Evolutionary conservation across 2,329 filamentous ascomycete genomes (phyloP), one percentile per base, ranked within the genome.

Genomic region (Madurella fahalii): DNA sequence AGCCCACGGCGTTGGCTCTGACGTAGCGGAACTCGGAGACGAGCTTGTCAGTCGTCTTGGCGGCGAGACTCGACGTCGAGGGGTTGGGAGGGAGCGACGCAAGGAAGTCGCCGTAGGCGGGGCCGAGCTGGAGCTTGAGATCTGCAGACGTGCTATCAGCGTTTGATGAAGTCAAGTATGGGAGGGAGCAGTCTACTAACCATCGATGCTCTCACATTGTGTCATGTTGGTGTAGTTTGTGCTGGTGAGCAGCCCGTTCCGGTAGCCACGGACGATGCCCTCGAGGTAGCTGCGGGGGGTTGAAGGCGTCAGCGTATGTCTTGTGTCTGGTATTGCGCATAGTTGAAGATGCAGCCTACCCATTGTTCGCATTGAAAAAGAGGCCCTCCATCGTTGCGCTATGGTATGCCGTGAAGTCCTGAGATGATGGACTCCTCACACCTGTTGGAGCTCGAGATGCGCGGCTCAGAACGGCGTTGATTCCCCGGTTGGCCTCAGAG

Each of bases 21-120:
- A 99, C 81, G 72, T 99, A 99, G 69, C 91, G 87, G 72, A 99
- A 99, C 72, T 99, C 94, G 62, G 92, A 87, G 61, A 99, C 93
- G 61, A 99, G 86, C 78, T 99, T 99, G 71, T 99, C 94, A 66
- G 94, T 96, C 52, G 94, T 94, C 78, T 94, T 96, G 65, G 89
- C 84, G 57, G 94, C 94, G 64, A 99, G 89, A 63, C 88, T 86
- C 61, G 94, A 97, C 40, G 94, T 99, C 44, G 94, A 97, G 54
- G 94, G 93, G 73, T 97, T 97, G 32, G 94, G 94, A 54, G 94
- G 92, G 49, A 99, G 86, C 60, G 90, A 85, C 62, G 90, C 86
- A 63, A 99, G 90, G 74, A 96, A 96, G 75, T 99, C 94, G 74
- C 95, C 94, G 68, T 99, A 99, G 49, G 94, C 87, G 60, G 94